Evolutionary conservation across 2,329 filamentous ascomycete species (phyloP).

Genomic region (Xylaria sp.): DNA sequence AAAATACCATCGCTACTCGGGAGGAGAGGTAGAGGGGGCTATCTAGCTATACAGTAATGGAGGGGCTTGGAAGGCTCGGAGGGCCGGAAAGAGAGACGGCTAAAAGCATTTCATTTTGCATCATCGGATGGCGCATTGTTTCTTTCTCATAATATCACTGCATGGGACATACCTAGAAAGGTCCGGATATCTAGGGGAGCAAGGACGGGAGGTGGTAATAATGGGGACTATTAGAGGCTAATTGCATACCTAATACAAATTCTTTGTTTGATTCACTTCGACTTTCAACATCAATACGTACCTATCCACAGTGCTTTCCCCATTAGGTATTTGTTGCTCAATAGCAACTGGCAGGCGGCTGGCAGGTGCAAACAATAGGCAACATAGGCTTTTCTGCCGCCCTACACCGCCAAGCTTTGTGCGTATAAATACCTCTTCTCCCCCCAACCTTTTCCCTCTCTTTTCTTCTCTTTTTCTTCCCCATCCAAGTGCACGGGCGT

Average conservation of each 20-base stretch:
- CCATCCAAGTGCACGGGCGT: conserved; percentile 78
- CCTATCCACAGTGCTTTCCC: not conserved
- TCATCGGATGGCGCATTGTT: conserved; percentile 28
- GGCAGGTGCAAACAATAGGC: not conserved
- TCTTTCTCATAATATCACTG: conserved; percentile 3
- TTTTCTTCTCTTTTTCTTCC: conserved; percentile 44
- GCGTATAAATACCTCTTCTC: conserved; percentile 34
- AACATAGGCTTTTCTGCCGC: not conserved
- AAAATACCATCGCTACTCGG: not conserved
- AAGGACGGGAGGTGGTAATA: not conserved
- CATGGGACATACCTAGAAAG: not conserved
- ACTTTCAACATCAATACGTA: not conserved
- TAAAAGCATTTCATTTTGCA: conserved; percentile 5
- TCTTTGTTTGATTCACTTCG: not conserved
- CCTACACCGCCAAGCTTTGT: not conserved
- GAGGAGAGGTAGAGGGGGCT: not conserved
- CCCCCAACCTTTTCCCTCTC: conserved; percentile 15
- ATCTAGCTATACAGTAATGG: not conserved
- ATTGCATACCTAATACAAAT: not conserved
- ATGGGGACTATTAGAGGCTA: not conserved
- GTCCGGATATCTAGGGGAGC: not conserved
- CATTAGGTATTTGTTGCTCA: not conserved
- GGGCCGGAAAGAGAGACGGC: not conserved
- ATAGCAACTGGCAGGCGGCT: not conserved
- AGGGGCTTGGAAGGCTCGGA: not conserved